Evolutionary conservation across 2,329 filamentous ascomycete species (phyloP).

Genomic region (Apiospora phragmitis): DNA sequence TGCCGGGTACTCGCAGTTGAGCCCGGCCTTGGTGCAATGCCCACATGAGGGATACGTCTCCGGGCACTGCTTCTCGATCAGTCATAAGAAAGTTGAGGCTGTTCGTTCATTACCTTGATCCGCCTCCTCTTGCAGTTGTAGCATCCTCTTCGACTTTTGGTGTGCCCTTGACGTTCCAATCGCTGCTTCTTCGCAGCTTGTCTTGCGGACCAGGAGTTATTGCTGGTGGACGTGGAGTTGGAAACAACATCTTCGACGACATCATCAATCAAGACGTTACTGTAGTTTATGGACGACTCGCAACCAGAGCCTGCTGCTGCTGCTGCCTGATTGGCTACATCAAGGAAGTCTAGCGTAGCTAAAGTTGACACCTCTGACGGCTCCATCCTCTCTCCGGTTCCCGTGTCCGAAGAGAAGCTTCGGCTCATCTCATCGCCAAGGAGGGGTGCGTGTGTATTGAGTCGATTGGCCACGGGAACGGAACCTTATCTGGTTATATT

Average conservation of each 20-base stretch:
- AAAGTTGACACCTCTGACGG: neutral
- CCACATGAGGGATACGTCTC: conserved; percentile 64
- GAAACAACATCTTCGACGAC: neutral
- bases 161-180: conserved; percentile 61
- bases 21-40: conserved; percentile 62
- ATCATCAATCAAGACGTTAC: neutral
- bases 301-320: neutral
- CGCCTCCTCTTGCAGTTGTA: conserved; percentile 67
- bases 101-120: conserved; percentile 53
- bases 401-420: neutral
- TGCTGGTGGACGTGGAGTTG: neutral
- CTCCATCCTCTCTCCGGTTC: neutral
- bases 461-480: neutral
- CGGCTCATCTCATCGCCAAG: neutral
- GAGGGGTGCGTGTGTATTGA: neutral
- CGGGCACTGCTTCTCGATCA: conserved; percentile 51
- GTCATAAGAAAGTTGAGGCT: neutral
- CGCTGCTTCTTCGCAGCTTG: conserved; percentile 35
- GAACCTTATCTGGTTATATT: neutral
- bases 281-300: neutral
- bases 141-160: conserved; percentile 65
- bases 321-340: neutral
- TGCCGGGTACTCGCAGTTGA: conserved; percentile 64
- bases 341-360: neutral
- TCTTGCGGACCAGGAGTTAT: conserved; percentile 1